Evolutionary conservation across 352 stramenopile species (phyloP).

Genomic region (Phytophthora europaea): DNA sequence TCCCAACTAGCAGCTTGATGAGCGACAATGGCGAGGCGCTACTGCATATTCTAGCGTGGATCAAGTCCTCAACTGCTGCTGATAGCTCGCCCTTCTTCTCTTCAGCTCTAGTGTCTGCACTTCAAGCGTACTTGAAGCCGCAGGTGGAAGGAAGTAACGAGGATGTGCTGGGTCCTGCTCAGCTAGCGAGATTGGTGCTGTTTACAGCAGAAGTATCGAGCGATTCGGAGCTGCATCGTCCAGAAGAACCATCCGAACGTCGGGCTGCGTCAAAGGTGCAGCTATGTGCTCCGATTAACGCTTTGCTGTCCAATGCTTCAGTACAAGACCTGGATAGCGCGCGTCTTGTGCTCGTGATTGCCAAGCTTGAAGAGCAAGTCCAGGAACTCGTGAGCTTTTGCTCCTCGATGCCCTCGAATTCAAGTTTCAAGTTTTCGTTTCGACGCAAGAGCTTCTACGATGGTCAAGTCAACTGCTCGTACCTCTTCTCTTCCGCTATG

Average conservation of each 20-base stretch:
- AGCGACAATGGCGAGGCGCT: constrained; percentile 36
- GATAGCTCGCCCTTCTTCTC: constrained; percentile 18
- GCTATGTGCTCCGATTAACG: constrained; percentile 11
- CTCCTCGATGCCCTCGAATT: background rate
- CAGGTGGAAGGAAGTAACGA: constrained; percentile 5
- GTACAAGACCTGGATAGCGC: constrained; percentile 21
- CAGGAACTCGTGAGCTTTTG: constrained; percentile 28
- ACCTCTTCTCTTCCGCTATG: constrained; percentile 41
- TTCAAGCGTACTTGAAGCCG: constrained; percentile 28
- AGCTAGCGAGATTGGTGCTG: constrained; percentile 59
- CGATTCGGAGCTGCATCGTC: background rate
- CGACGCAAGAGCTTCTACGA: constrained; percentile 27
- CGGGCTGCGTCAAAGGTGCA: background rate
- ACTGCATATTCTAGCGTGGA: constrained; percentile 44
- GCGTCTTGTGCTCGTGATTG: constrained; percentile 50
- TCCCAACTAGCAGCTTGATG: constrained; percentile 52
- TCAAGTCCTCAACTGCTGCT: constrained; percentile 12
- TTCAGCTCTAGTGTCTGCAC: constrained; percentile 16
- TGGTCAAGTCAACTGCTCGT: constrained; percentile 20
- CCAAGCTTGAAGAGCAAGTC: constrained; percentile 54
- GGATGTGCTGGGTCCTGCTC: constrained; percentile 29
- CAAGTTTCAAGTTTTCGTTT: constrained; percentile 32
- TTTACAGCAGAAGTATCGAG: constrained; percentile 44
- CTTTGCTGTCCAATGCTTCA: constrained; percentile 9
- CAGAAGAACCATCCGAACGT: constrained; percentile 4